Percentiles rank a stretch among this genome's conserved stretches.
phyloP scores from a whole-genome alignment of 306 rosid genomes.

The Betula pendula region DNA sequence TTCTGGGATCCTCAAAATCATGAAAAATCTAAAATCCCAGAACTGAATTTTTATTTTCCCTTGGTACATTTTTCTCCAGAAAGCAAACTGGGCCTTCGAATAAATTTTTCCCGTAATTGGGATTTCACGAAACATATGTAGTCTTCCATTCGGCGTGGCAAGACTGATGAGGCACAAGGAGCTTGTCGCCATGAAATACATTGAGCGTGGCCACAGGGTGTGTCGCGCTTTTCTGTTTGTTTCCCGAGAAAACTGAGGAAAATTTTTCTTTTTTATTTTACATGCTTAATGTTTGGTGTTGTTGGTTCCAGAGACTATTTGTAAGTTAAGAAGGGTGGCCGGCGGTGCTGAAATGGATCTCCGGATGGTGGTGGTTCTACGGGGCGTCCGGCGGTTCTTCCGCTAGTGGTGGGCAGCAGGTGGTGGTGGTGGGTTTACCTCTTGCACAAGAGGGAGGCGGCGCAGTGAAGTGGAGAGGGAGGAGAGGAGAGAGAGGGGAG shows the following conservation, averaged over 20 bases:
- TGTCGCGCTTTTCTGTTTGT: neutral
- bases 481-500: too few species aligned
- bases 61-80: neutral
- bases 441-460: too few species aligned
- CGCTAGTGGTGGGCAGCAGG: too few species aligned
- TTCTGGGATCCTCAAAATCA: slow-evolving; percentile 18
- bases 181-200: slow-evolving; percentile 74
- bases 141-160: slow-evolving; percentile 38
- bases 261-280: too few species aligned
- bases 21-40: neutral
- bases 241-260: neutral
- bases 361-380: too few species aligned
- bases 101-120: neutral
- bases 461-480: too few species aligned
- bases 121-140: slow-evolving; percentile 26
- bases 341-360: too few species aligned
- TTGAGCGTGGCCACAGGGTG: slow-evolving; percentile 65
- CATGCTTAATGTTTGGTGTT: slow-evolving; percentile 29
- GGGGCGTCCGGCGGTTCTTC: too few species aligned
- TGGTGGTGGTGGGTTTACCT: too few species aligned
- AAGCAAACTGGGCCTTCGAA: slow-evolving; percentile 16
- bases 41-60: slow-evolving; percentile 17
- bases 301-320: neutral
- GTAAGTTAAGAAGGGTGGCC: neutral
- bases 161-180: slow-evolving; percentile 66